Evolutionary conservation across 805 yeast species (phyloP).

Genomic region (Metschnikowia corniflorae): DNA sequence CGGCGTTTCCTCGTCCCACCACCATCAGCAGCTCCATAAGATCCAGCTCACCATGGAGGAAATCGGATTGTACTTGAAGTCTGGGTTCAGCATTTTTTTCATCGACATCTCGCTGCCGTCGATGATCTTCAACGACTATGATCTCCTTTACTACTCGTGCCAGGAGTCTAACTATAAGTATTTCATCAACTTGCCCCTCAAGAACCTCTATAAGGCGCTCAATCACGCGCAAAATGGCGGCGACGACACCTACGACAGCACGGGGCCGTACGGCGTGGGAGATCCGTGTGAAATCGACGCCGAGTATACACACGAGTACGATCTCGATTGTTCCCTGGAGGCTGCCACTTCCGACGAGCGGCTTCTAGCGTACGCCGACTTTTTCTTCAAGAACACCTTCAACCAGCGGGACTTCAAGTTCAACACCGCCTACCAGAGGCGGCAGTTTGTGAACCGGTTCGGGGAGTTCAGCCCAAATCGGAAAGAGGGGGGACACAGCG

Average conservation of each 20-base stretch:
- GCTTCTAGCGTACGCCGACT: constrained; percentile 31
- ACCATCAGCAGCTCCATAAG: constrained; percentile 25
- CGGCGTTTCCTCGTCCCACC: background rate
- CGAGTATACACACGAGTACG: constrained; percentile 20
- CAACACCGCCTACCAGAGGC: constrained; percentile 38
- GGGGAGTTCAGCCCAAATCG: constrained; percentile 34
- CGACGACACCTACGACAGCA: constrained; percentile 12
- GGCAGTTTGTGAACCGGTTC: constrained; percentile 40
- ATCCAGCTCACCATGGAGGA: constrained; percentile 53
- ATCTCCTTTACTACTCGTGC: constrained; percentile 39
- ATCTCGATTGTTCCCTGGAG: constrained; percentile 4
- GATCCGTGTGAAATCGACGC: constrained; percentile 13
- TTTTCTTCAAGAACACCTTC: constrained; percentile 31
- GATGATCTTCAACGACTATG: constrained; percentile 39
- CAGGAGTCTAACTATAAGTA: constrained; percentile 39
- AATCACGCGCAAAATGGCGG: constrained; percentile 34
- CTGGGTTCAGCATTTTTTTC: constrained; percentile 46
- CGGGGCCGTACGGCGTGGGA: constrained; percentile 17
- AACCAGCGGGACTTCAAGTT: constrained; percentile 35
- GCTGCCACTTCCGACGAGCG: constrained; percentile 11
- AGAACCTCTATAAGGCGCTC: constrained; percentile 46
- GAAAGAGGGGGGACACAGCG: constrained; percentile 5
- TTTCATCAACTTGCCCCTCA: constrained; percentile 45
- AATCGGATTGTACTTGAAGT: constrained; percentile 50
- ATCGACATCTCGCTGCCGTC: constrained; percentile 44